Base-by-base conservation (phyloP, 2,329 filamentous ascomycete species). In the Fonsecaea multimorphosa region DNA sequence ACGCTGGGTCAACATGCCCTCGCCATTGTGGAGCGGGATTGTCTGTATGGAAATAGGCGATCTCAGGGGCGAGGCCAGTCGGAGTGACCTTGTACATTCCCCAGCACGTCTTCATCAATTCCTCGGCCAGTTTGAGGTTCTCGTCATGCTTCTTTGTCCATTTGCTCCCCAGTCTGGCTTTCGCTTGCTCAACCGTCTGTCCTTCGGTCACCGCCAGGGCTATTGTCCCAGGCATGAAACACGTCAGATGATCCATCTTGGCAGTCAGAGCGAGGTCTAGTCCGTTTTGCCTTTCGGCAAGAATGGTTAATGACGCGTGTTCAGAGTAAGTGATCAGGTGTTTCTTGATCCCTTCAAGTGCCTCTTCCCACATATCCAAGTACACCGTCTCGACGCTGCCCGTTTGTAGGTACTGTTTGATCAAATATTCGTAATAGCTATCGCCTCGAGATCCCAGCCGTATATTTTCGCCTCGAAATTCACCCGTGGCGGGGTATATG, bases 221-320 rank as follows among this genome's bases (percentile, higher is more conserved):
- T 73, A 99, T 97, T 2, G 94, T 97, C 8, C 95, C 95, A 0
- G 94, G 93, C 86, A 97, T 90, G 83, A 99, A 99, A 80, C 95
- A 99, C 40, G 97, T 94, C 4, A 98, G 84, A 75, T 99, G 95
- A 75, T 99, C 95, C 93, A 99, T 98, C 80, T 99, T 99, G 27
- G 93, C 90, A 14, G 86, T 88, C 24, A 98, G 77, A 0, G 81
- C 73, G 4, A 83, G 83, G 29, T 84, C 75, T 8, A 99, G 79
- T 2, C 95, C 95, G 55, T 83, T 82, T 0, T 91, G 93, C 9
- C 92, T 87, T 79, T 99, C 95, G 38, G 89, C 95, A 16, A 99
- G 86, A 59, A 98, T 88, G n/a, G 94, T 97, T 70, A 96, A 89
- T 57, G 90, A 87, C 0, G 89, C 89, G 1, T 89, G 86, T 66